These are phyloP conservation scores for Hyaloscypha variabilis DNA, from an alignment of 495 filamentous ascomycete genomes.

Conservation along the genomic window DNA sequence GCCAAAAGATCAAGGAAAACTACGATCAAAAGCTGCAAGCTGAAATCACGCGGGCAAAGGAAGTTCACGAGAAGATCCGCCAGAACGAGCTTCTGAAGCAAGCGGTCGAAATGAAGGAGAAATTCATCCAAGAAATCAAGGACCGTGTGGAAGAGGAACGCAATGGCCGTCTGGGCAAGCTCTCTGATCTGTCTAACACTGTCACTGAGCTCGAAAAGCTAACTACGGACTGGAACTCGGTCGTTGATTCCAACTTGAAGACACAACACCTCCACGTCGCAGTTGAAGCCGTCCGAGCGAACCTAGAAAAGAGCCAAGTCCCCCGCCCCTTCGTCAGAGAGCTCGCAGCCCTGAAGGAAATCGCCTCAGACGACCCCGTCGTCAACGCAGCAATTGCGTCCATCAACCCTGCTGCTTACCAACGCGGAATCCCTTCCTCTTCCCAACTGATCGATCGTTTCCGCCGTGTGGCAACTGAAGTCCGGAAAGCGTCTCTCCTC, in stretches of 20 bases:
- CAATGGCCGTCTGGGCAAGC: slow-evolving; percentile 80
- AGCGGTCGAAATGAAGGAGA: slow-evolving; percentile 81
- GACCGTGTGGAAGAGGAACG: slow-evolving; percentile 87
- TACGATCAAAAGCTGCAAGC: slow-evolving; percentile 80
- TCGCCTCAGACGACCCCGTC: slow-evolving; percentile 78
- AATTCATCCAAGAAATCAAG: slow-evolving; percentile 77
- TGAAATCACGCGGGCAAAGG: slow-evolving; percentile 72
- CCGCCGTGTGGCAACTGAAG: slow-evolving; percentile 89
- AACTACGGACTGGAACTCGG: slow-evolving; percentile 79
- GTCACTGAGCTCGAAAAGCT: slow-evolving; percentile 83
- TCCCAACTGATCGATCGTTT: slow-evolving; percentile 92
- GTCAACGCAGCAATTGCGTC: slow-evolving; percentile 90
- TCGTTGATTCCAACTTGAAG: slow-evolving; percentile 85
- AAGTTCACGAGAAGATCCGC: slow-evolving; percentile 76
- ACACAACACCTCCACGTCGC: slow-evolving; percentile 96
- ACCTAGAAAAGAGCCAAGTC: slow-evolving; percentile 70
- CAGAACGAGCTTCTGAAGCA: slow-evolving; percentile 90
- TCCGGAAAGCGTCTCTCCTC: slow-evolving; percentile 88
- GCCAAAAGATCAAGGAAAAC: slow-evolving; percentile 68
- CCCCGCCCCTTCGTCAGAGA: slow-evolving; percentile 87
- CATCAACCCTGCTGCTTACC: slow-evolving; percentile 92
- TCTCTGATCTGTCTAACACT: slow-evolving; percentile 74
- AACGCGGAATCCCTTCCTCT: slow-evolving; percentile 82
- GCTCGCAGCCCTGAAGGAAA: slow-evolving; percentile 90
- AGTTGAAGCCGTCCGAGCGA: slow-evolving; percentile 86